Base-by-base conservation (phyloP, 805 yeast species). In the Saccharomyces eubayanus region DNA sequence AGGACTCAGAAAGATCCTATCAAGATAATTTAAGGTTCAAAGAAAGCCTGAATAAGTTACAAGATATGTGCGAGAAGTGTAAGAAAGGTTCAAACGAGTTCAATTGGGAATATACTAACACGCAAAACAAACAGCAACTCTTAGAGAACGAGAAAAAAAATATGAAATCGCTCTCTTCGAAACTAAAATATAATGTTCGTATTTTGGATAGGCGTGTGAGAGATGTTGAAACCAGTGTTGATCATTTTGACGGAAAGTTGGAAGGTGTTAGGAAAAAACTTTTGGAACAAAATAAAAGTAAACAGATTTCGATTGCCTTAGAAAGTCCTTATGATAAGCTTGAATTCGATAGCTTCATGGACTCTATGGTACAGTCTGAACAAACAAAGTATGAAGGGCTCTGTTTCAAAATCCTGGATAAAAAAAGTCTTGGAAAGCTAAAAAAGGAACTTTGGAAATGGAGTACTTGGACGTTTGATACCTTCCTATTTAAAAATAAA, bases 201-300 rank as follows among this genome's bases (percentile, higher is more conserved):
- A 71, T 83, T 46, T 66, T 87, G 30, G 77, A 77, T 31, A 77
- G 79, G 24, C 82, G 85, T 59, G 77, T 87, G 48, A 76, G 80
- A 47, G 94, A 87, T 60, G 84, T 85, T 6, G 87, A 84, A 59
- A 83, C 82, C 28, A 76, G 83, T 47, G 75, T 81, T 53, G 71
- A 74, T 48, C 65, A 74, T 40, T 80, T 81, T 66, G 70, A 69
- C 47, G 43, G 52, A 2, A 68, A 68, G 48, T 29, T 68, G 28
- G 53, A 51, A 2, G 54, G 59, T 2, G 56, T 67, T 28, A 57
- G 59, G 36, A 55, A 54, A 12, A 48, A 54, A 6, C 53, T 58
- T 14, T 51, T 54, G 4, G 53, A 61, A 27, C 55, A 57, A 21
- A 31, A 51, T n/a, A 36, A 36, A 9, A 36, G 43, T 5, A 36